Evolutionary conservation across 1,139 yeast species (phyloP).

Genomic region (Debaryomyces udenii): DNA sequence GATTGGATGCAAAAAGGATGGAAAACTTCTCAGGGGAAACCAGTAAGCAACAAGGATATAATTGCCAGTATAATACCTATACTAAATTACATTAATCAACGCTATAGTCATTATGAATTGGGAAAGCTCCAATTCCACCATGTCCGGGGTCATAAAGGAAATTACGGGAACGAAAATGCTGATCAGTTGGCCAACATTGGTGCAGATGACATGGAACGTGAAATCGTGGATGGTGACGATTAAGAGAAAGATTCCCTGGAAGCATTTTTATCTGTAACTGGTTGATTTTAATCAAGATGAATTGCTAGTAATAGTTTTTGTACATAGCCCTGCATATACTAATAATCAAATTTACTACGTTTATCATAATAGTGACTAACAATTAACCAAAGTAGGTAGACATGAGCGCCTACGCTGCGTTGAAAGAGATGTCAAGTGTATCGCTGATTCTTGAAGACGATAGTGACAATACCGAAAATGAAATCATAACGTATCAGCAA

Average conservation of each 20-base stretch:
- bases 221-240: background rate
- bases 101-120: conserved; percentile 31
- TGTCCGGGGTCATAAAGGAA: conserved; percentile 75
- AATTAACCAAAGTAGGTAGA: background rate
- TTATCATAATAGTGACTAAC: background rate
- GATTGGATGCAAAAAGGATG: conserved; percentile 60
- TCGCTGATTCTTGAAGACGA: conserved; percentile 18
- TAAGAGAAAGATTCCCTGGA: background rate
- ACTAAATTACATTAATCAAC: conserved; percentile 30
- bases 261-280: too few relatives aligned
- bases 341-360: conserved; percentile 1
- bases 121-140: conserved; percentile 48
- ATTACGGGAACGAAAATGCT: conserved; percentile 74
- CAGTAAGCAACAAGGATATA: conserved; percentile 56
- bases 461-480: conserved; percentile 21
- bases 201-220: conserved; percentile 36
- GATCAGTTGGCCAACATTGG: conserved; percentile 73
- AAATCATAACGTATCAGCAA: conserved; percentile 24
- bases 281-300: too few relatives aligned
- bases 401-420: conserved; percentile 61
- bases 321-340: conserved; percentile 5
- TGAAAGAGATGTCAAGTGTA: conserved; percentile 25
- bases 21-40: conserved; percentile 43
- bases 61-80: conserved; percentile 35
- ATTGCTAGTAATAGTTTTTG: background rate